Conservation (phyloP, 192 early-diverging fungal genomes). For the Coemansia asiatica region DNA sequence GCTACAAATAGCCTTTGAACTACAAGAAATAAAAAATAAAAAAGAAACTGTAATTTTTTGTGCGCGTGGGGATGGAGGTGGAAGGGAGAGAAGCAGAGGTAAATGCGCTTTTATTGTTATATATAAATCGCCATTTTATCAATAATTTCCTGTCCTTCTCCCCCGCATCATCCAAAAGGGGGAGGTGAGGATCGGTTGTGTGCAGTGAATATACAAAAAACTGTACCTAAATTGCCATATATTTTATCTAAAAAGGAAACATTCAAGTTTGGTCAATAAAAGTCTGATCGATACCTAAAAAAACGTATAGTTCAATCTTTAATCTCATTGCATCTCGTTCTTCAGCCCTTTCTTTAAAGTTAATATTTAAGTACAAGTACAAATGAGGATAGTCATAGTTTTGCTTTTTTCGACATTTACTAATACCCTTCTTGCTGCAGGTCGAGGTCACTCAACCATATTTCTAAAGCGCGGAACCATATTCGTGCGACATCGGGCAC, state of each 20-base stretch:
- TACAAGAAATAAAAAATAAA: neutral
- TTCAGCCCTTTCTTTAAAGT: neutral
- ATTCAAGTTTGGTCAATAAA: no score
- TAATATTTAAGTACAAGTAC: no score
- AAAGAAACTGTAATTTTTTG: neutral
- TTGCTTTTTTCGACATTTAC: constrained; percentile 9
- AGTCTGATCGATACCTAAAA: neutral
- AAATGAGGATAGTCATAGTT: neutral
- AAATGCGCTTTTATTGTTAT: neutral
- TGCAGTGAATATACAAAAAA: neutral
- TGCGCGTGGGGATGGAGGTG: no score
- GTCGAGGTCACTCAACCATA: constrained; percentile 34
- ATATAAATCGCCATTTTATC: neutral
- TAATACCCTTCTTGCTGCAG: constrained; percentile 2
- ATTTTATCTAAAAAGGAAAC: neutral
- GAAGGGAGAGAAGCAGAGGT: neutral
- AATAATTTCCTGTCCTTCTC: neutral
- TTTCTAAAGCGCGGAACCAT: constrained; percentile 35
- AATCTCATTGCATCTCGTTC: no score
- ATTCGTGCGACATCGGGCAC: constrained; percentile 38
- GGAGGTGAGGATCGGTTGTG: neutral
- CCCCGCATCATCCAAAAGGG: neutral
- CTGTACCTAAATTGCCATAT: no score
- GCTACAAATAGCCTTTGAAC: neutral
- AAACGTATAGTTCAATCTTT: no score